phyloP scores from a whole-genome alignment of 345 rosid species.

The Trapa incisa region DNA sequence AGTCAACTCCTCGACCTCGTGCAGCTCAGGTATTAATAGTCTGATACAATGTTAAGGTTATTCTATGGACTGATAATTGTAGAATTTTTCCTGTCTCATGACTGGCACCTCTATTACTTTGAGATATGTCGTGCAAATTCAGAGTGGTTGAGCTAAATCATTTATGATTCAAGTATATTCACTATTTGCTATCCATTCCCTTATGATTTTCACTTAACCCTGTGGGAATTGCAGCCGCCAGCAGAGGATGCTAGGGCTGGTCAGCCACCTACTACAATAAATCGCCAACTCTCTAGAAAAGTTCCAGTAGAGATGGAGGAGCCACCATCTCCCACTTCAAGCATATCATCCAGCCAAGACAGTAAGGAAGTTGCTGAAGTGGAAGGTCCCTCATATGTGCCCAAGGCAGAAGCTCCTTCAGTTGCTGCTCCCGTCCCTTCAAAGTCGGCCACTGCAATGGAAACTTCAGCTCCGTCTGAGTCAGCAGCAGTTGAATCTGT shows the following conservation, averaged over 20 bases:
- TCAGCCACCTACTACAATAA: conserved; percentile 22
- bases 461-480: conserved; percentile 14
- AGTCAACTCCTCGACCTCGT: conserved; percentile 36
- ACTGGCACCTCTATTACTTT: background rate
- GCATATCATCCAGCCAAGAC: conserved; percentile 59
- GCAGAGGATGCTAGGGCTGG: conserved; percentile 22
- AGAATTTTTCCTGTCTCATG: background rate
- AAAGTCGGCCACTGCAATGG: background rate
- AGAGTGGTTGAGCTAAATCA: background rate
- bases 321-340: conserved; percentile 50
- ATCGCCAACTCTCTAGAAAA: conserved; percentile 15
- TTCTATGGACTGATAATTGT: background rate
- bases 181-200: background rate
- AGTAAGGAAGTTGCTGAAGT: conserved; percentile 31
- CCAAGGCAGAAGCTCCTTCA: conserved; percentile 26
- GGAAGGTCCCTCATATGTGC: conserved; percentile 23
- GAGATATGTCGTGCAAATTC: background rate
- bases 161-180: background rate
- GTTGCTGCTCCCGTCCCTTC: conserved; percentile 12
- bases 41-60: background rate
- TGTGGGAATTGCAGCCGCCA: conserved; percentile 18
- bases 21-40: conserved; percentile 27
- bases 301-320: conserved; percentile 35
- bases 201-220: background rate
- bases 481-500: conserved; percentile 30